phyloP scores from a whole-genome alignment of 2,329 filamentous ascomycete genomes.

The Ophiostoma ips region DNA sequence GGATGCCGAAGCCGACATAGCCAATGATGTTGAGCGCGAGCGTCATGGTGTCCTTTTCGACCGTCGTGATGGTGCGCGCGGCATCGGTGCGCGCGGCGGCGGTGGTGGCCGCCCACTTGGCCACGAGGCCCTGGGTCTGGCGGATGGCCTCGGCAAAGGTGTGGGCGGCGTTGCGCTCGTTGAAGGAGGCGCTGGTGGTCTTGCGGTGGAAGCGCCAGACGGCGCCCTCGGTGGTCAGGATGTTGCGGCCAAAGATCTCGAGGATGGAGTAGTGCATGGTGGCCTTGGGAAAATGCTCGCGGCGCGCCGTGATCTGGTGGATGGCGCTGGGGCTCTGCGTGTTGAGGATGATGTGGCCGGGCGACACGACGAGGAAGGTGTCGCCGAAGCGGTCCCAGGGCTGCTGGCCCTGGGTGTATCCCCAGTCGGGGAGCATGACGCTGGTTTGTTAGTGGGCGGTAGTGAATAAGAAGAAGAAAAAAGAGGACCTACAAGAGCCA shows the following conservation, averaged over 20 bases:
- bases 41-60: conserved; percentile 52
- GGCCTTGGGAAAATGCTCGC: conserved; percentile 60
- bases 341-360: conserved; percentile 36
- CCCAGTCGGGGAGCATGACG: conserved; percentile 45
- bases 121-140: conserved; percentile 50
- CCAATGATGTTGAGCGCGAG: conserved; percentile 43
- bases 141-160: conserved; percentile 48
- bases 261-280: conserved; percentile 44
- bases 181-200: conserved; percentile 57
- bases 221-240: conserved; percentile 54
- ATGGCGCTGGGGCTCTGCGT: conserved; percentile 52
- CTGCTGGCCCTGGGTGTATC: conserved; percentile 39
- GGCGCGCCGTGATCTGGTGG: conserved; percentile 47
- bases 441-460: conserved; percentile 20
- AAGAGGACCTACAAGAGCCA: conserved; percentile 42
- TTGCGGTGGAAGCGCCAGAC: conserved; percentile 63
- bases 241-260: conserved; percentile 56
- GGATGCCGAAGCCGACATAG: conserved; percentile 57
- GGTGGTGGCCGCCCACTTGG: conserved; percentile 33
- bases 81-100: conserved; percentile 18
- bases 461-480: too few relatives aligned
- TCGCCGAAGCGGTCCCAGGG: conserved; percentile 44
- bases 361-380: conserved; percentile 49
- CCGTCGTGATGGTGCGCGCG: conserved; percentile 35
- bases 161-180: conserved; percentile 57